A percentile compares a stretch with the other conserved stretches of the same genome.
Conservation (phyloP, 495 filamentous ascomycete species). For the Penicillium crystallinum region DNA sequence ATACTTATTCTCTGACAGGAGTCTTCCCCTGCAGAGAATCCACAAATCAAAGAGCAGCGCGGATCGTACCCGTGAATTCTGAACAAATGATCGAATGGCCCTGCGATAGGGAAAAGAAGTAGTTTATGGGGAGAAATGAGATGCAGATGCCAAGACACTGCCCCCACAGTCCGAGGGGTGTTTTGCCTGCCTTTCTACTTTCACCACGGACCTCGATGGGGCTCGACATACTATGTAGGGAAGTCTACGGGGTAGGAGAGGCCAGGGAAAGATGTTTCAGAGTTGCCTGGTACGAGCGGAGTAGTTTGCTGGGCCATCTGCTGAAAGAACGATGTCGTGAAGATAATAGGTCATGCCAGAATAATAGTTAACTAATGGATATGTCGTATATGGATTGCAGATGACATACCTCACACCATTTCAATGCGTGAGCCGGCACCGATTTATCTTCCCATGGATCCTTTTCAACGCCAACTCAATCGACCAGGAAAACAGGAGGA, state of each 20-base stretch:
- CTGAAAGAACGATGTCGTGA: too few relatives aligned
- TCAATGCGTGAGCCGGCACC: not conserved
- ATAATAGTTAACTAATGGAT: too few relatives aligned
- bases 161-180: not conserved
- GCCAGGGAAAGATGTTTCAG: too few relatives aligned
- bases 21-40: too few relatives aligned
- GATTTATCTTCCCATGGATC: not conserved
- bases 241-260: too few relatives aligned
- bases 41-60: slow-evolving; percentile 12
- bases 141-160: slow-evolving; percentile 10
- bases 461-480: not conserved
- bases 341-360: too few relatives aligned
- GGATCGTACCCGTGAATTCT: not conserved
- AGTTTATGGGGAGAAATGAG: not conserved
- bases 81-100: not conserved
- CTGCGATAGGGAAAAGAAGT: not conserved
- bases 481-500: not conserved
- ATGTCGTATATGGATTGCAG: too few relatives aligned
- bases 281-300: too few relatives aligned
- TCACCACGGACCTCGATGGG: not conserved
- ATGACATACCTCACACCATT: slow-evolving; percentile 1
- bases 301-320: too few relatives aligned
- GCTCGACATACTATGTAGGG: too few relatives aligned
- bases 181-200: not conserved
- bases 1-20: too few relatives aligned